phyloP scores from a whole-genome alignment of 352 stramenopile genomes.

The Globisporangium paddicum region DNA sequence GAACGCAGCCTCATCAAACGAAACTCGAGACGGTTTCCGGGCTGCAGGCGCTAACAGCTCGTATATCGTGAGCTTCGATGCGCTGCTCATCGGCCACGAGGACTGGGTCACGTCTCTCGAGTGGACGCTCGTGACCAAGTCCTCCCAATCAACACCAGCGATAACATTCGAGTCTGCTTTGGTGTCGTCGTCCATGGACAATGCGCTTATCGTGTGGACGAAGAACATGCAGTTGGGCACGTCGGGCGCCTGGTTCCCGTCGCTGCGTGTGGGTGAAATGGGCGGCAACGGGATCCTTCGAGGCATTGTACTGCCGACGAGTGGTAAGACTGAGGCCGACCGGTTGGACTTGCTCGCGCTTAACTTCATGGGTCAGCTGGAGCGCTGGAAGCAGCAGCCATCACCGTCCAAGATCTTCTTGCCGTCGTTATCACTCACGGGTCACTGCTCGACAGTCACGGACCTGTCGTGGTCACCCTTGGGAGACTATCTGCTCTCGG shows the following conservation, averaged over 20 bases:
- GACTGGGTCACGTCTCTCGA: slow-evolving; percentile 77
- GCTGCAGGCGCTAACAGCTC: slow-evolving; percentile 13
- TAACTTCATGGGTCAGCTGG: slow-evolving; percentile 55
- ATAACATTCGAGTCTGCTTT: slow-evolving; percentile 15
- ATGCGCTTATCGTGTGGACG: slow-evolving; percentile 66
- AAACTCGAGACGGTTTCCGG: slow-evolving; percentile 29
- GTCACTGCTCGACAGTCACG: slow-evolving; percentile 49
- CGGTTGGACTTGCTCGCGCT: slow-evolving; percentile 56
- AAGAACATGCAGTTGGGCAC: slow-evolving; percentile 12
- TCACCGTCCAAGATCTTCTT: slow-evolving; percentile 43
- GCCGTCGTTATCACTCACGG: slow-evolving; percentile 45
- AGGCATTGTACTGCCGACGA: slow-evolving; percentile 30
- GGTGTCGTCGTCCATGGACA: slow-evolving; percentile 76
- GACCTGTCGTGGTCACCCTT: slow-evolving; percentile 61
- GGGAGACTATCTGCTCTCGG: slow-evolving; percentile 62
- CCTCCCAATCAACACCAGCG: background rate
- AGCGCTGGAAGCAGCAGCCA: slow-evolving; percentile 59
- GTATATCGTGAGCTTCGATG: slow-evolving; percentile 61
- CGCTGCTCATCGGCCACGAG: slow-evolving; percentile 66
- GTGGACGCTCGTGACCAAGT: slow-evolving; percentile 30
- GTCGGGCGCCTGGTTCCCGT: slow-evolving; percentile 33
- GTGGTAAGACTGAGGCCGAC: background rate
- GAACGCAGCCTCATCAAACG: background rate
- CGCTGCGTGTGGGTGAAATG: slow-evolving; percentile 53
- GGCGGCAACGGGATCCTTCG: slow-evolving; percentile 49